These are phyloP conservation scores for Huntiella abstrusa DNA, from an alignment of 2,329 filamentous ascomycete genomes.

Conservation along the genomic window DNA sequence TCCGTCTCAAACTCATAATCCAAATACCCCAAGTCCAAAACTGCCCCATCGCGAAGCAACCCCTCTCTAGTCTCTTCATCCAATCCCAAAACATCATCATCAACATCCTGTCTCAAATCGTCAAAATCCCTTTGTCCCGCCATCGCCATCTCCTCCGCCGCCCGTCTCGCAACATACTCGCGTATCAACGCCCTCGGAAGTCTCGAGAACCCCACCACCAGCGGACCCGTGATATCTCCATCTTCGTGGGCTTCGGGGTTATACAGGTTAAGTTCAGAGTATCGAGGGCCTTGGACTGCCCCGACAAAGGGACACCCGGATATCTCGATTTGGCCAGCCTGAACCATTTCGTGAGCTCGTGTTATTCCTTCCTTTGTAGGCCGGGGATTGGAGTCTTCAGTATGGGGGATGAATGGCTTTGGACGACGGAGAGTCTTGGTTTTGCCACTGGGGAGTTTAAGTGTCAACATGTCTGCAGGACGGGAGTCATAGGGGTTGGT, in stretches of 20 bases:
- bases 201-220: constrained; percentile 1
- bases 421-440: constrained; percentile 25
- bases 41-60: constrained; percentile 14
- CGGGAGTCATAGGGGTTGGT: constrained; percentile 26
- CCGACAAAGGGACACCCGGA: constrained; percentile 30
- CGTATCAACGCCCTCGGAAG: not conserved
- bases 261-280: constrained; percentile 28
- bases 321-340: constrained; percentile 22
- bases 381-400: constrained; percentile 26
- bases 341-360: constrained; percentile 20
- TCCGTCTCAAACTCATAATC: constrained; percentile 19
- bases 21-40: constrained; percentile 15
- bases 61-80: constrained; percentile 12
- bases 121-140: not conserved
- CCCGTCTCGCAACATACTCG: not conserved
- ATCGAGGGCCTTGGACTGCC: constrained; percentile 35
- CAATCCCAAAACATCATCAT: constrained; percentile 11
- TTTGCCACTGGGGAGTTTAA: constrained; percentile 18
- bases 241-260: constrained; percentile 29
- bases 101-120: not conserved
- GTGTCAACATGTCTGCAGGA: constrained; percentile 18
- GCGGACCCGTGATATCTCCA: constrained; percentile 17
- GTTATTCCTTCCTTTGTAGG: constrained; percentile 13
- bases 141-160: not conserved
- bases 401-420: constrained; percentile 30